These are phyloP conservation scores for Saccharum spontaneum DNA, from an alignment of 176 grass and related monocot species.

Conservation along the genomic window DNA sequence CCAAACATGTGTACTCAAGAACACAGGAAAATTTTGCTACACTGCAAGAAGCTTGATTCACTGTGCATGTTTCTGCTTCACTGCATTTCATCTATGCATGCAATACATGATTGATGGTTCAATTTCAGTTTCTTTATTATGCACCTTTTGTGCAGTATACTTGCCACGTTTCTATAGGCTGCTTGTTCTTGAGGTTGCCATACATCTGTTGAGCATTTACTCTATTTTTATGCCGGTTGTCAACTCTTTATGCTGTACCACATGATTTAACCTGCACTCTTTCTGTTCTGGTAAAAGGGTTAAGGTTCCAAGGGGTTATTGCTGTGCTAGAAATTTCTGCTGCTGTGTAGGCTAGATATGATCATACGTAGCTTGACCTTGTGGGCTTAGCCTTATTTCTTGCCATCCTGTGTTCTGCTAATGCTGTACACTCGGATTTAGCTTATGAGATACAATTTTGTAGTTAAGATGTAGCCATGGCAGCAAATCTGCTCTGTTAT, in stretches of 20 bases:
- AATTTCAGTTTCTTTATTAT: not conserved
- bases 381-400: not conserved
- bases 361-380: not conserved
- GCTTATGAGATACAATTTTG: not conserved
- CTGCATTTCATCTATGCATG: not conserved
- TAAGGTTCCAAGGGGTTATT: constrained; percentile 6
- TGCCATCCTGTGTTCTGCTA: not conserved
- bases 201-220: constrained; percentile 11
- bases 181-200: not conserved
- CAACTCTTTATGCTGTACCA: not conserved
- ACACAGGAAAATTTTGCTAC: constrained; percentile 1
- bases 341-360: not conserved
- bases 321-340: not conserved
- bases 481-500: not conserved
- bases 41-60: not conserved
- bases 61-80: constrained; percentile 6
- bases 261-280: not conserved
- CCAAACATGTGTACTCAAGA: not conserved
- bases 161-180: not conserved
- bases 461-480: not conserved
- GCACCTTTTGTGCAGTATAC: constrained; percentile 4
- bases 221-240: not conserved
- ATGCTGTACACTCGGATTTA: not conserved
- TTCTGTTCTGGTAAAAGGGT: constrained; percentile 3
- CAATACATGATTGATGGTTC: not conserved